Percentiles rank a stretch among this genome's conserved stretches.
These are phyloP conservation scores for Candida insectorum DNA, from an alignment of 805 yeast species.

Conservation along the genomic window DNA sequence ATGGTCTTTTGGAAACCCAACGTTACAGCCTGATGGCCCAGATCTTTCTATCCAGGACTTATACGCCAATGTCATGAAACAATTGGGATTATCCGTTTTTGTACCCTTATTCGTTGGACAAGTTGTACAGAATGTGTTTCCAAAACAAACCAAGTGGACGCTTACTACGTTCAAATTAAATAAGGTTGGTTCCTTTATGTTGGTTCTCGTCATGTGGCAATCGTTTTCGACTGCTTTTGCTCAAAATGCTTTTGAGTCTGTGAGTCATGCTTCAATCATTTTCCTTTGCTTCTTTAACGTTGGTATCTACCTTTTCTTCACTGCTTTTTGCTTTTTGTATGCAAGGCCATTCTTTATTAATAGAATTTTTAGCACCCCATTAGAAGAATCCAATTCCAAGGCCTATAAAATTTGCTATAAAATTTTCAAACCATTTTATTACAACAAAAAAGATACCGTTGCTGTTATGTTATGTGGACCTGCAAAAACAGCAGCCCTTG, in stretches of 20 bases:
- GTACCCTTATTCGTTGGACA: constrained; percentile 90
- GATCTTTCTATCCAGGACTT: constrained; percentile 47
- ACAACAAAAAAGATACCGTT: constrained; percentile 67
- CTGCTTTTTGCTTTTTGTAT: constrained; percentile 53
- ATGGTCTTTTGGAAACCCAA: constrained; percentile 80
- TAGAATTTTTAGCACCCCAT: constrained; percentile 41
- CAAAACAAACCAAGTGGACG: constrained; percentile 61
- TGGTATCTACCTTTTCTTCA: constrained; percentile 76
- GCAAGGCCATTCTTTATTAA: constrained; percentile 59
- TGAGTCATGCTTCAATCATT: constrained; percentile 64
- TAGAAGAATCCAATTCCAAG: constrained; percentile 42
- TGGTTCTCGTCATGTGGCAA: constrained; percentile 70
- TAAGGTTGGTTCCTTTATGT: constrained; percentile 78
- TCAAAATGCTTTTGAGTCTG: constrained; percentile 72
- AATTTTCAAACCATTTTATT: constrained; percentile 62
- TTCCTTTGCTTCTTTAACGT: constrained; percentile 80
- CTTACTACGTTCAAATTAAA: constrained; percentile 54
- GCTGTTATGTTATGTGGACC: constrained; percentile 86
- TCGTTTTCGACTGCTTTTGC: constrained; percentile 87
- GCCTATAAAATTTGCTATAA: constrained; percentile 45
- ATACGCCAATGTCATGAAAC: constrained; percentile 80
- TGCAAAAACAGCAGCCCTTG: constrained; percentile 90
- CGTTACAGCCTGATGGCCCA: constrained; percentile 44
- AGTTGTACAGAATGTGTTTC: constrained; percentile 66
- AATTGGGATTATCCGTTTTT: constrained; percentile 78